Evolutionary conservation across 768 basidiomycete genomes (phyloP), one percentile per base, ranked within the genome.

Genomic region (Mycena sanguinolenta): DNA sequence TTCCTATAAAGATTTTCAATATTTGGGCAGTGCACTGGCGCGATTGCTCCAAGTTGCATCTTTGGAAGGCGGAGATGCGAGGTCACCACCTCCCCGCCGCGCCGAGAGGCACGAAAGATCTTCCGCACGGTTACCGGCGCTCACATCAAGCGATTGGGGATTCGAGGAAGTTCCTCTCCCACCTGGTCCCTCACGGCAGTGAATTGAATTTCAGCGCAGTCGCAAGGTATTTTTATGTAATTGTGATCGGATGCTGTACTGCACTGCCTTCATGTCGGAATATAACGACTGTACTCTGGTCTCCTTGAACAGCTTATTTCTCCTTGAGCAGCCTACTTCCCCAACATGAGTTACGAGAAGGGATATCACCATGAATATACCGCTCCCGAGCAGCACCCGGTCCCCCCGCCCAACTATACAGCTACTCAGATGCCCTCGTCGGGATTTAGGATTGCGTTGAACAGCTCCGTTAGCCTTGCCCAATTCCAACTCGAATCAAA

Each of bases 71-170:
- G 68, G 25, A 36, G 63, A 58, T 10, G 25, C 68, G 57, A 21
- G 65, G 19, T 57, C 57, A 23, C 34, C 49, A 23, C 58, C 70
- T 46, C 54, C 73, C 13, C 74, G 73, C 10, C 76, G 66, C 19
- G 21, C 44, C 12, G 16, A 21, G 57, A 72, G 57, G 54, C 71
- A 67, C 28, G 70, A 69, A 28, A 75, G 77, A 30, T 79, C 77
- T 74, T 67, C 79, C 0, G 80, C 82, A 9, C 81, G 83, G 32
- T 75, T 89, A 6, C 89, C 89, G 10, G 77, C 85, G 7, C 75
- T 89, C 53, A 80, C 79, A 14, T 87, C 88, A 21, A 81, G 77
- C 42, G 88, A 88, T 53, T 90, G 88, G 89, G 86, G 82, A 42
- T 85, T 84, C 58, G 87, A 89, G 73, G 86, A 87, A 25, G 71